Conservation (phyloP, 108 stramenopile species). For the Cyclotella distinguenda region DNA sequence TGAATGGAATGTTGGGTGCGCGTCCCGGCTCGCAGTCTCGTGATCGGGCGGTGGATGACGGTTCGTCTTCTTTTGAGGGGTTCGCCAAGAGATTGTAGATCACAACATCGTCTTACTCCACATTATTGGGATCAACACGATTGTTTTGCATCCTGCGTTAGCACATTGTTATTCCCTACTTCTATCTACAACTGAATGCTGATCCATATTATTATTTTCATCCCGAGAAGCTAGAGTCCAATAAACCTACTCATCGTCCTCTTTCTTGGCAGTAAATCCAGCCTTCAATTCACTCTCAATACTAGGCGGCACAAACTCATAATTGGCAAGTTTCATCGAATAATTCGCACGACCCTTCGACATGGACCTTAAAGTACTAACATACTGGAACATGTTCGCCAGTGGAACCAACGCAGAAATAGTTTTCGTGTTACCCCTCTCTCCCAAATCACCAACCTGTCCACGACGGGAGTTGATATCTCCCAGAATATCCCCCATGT, state of each 20-base stretch:
- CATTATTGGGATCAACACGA: background rate
- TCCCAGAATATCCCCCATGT: conserved; percentile 98
- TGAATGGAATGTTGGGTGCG: conserved; percentile 18
- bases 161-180: conserved; percentile 1
- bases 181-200: too few relatives aligned
- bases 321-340: conserved; percentile 95
- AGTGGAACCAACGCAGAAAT: conserved; percentile 92
- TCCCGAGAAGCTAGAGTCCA: too few relatives aligned
- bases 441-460: conserved; percentile 91
- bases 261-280: conserved; percentile 74
- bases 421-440: conserved; percentile 94
- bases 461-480: conserved; percentile 98
- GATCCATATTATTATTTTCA: conserved; percentile 3
- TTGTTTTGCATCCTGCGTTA: background rate
- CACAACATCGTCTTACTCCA: background rate
- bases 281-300: conserved; percentile 90
- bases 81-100: conserved; percentile 6
- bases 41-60: background rate
- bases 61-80: background rate
- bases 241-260: conserved; percentile 47
- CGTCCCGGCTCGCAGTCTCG: conserved; percentile 7
- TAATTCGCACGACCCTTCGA: conserved; percentile 97
- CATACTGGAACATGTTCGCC: conserved; percentile 99
- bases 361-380: conserved; percentile 92
- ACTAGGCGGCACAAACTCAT: conserved; percentile 95